Conservation (phyloP, 352 stramenopile genomes). For the Blastocystis sp. region DNA sequence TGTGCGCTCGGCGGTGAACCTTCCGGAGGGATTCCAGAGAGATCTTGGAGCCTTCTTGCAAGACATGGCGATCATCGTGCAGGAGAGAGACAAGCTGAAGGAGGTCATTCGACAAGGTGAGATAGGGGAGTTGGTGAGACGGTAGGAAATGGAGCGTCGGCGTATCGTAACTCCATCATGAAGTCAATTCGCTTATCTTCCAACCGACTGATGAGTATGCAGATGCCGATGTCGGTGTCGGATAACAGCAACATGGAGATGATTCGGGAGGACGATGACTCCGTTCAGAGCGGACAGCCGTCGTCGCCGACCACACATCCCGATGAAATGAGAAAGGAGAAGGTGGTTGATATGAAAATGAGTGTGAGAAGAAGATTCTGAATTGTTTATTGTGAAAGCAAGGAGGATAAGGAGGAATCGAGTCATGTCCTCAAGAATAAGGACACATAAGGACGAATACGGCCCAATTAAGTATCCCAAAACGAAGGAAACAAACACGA, state of each 20-base stretch:
- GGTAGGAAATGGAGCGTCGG: not conserved
- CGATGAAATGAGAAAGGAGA: not conserved
- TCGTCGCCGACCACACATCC: not conserved
- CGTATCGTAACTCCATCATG: not conserved
- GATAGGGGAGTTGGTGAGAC: not conserved
- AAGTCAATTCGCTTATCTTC: slow-evolving; percentile 25
- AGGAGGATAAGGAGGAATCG: not conserved
- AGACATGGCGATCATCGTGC: not conserved
- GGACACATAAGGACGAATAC: no score
- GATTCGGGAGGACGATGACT: slow-evolving; percentile 17
- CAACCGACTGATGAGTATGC: not conserved
- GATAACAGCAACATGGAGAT: not conserved
- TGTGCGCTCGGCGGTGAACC: not conserved
- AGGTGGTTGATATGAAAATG: not conserved
- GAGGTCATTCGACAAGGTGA: not conserved
- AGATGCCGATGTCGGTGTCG: not conserved
- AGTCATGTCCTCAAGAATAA: no score
- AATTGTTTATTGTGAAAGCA: not conserved
- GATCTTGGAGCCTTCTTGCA: not conserved
- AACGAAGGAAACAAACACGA: no score
- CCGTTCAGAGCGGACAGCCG: not conserved
- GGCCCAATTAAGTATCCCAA: no score
- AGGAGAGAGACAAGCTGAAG: slow-evolving; percentile 3
- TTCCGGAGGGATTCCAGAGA: not conserved
- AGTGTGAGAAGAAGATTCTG: not conserved